Evolutionary conservation across 257 asterid species (phyloP), one percentile per base, ranked within the genome.

Genomic region (Nicotiana otophora): DNA sequence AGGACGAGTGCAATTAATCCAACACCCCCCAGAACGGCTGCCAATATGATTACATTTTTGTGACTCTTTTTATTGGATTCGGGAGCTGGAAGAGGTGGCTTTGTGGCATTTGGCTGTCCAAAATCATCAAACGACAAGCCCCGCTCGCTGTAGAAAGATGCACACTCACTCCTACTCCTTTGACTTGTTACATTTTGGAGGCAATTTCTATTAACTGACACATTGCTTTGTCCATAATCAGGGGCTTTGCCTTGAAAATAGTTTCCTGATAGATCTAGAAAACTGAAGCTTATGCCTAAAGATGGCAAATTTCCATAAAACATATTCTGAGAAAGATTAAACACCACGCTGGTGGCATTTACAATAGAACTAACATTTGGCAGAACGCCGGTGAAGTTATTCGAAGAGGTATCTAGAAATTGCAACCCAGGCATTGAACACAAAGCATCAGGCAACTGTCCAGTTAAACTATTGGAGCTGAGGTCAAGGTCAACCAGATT

Each of bases 191-290:
- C 68, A 31, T 90, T 90, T 80, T 65, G 91, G 78, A 96, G 97
- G 90, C 99, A 96, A 84, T 96, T 96, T 31, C 77, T 66, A 65
- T 34, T 55, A 34, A 90, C 81, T 7, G 90, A 78, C 39, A 82
- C 84, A 53, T 85, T 88, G 81, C 84, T 86, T 82, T 79, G 91
- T 70, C 92, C 97, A 82, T 88, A 88, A 83, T 33, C 82, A 4
- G 97, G 98, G 86, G 89, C 87, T 3, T 70, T 88, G 8, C 99
- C 98, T 91, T 94, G 91, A 31, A 96, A 91, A 86, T 93, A 94
- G 85, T 96, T 96, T 5, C 90, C 90, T 0, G 98, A 92, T 83
- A 92, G 81, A 86, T 96, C 97, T 54, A 88, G 77, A 65, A 83
- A 86, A 81, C 91, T 53, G 83, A 91, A 91, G 82, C 96, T 85